Percentiles rank a stretch among this genome's conserved stretches.
These are phyloP conservation scores for Angomonas ambiguus DNA, from an alignment of 208 protist species.

Conservation along the genomic window DNA sequence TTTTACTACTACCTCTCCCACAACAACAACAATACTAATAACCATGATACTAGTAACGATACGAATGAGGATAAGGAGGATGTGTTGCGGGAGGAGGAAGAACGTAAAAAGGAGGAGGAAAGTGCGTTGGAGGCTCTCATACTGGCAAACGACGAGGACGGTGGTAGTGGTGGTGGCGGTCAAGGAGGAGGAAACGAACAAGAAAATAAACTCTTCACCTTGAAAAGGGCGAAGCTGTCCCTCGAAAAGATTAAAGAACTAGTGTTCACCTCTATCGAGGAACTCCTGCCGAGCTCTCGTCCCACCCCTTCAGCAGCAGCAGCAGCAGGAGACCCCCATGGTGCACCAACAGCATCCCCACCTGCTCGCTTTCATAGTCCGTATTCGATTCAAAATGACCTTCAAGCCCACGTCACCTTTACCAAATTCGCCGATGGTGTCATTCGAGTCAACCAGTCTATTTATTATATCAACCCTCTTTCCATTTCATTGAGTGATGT, in stretches of 20 bases:
- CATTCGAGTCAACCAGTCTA: slow-evolving; percentile 50
- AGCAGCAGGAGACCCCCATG: background rate
- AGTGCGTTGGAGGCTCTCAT: too few species aligned
- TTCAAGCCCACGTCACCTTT: slow-evolving; percentile 27
- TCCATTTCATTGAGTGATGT: slow-evolving; percentile 51
- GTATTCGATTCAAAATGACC: slow-evolving; percentile 16
- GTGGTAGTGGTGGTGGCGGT: too few species aligned
- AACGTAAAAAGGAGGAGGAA: too few species aligned
- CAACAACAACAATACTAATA: too few species aligned
- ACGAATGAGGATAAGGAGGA: too few species aligned
- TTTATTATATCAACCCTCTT: slow-evolving; percentile 40
- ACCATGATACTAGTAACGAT: too few species aligned
- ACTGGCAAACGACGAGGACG: too few species aligned
- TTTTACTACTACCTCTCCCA: too few species aligned
- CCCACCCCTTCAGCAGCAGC: background rate
- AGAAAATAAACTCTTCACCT: background rate
- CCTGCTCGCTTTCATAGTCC: background rate
- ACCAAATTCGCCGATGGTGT: slow-evolving; percentile 62
- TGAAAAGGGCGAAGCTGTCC: background rate
- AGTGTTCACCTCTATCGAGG: background rate
- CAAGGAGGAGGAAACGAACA: too few species aligned
- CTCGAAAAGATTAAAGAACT: background rate
- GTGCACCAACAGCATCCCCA: too few species aligned
- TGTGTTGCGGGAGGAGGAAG: too few species aligned
- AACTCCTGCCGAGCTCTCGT: background rate